Conservation (phyloP, 768 basidiomycete species). For the Omphalotus guepiniiformis region DNA sequence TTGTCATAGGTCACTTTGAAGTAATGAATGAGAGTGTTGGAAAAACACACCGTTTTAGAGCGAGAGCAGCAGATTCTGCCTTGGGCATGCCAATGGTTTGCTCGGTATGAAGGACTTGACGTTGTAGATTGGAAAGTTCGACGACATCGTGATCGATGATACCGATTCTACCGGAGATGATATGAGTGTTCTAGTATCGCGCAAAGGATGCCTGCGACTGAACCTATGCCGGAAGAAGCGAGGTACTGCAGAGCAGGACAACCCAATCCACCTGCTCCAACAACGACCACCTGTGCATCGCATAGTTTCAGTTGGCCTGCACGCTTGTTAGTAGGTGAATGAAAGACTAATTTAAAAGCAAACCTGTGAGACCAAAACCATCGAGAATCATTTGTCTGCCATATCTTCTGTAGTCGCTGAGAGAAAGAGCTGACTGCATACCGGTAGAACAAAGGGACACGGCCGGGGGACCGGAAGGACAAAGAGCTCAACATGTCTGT, state of each 20-base stretch:
- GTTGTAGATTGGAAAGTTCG: constrained; percentile 84
- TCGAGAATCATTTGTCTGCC: constrained; percentile 96
- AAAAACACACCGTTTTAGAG: constrained; percentile 55
- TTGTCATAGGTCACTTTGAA: not conserved
- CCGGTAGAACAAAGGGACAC: too few relatives aligned
- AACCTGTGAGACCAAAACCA: constrained; percentile 82
- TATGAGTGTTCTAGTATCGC: constrained; percentile 6
- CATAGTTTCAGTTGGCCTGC: constrained; percentile 83
- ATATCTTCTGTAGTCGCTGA: constrained; percentile 84
- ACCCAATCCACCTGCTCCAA: constrained; percentile 94
- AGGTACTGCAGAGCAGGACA: constrained; percentile 96
- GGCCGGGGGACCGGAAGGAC: too few relatives aligned
- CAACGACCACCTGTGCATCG: constrained; percentile 71
- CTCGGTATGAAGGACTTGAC: constrained; percentile 86
- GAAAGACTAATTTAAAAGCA: constrained; percentile 7
- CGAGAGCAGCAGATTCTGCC: constrained; percentile 72
- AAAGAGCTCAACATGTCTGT: not conserved
- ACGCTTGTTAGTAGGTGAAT: constrained; percentile 1
- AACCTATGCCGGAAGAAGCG: constrained; percentile 88
- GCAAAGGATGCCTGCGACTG: constrained; percentile 19
- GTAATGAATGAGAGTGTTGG: constrained; percentile 6
- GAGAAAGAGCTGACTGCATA: constrained; percentile 22
- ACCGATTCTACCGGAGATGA: constrained; percentile 65
- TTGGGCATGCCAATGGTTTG: constrained; percentile 76
- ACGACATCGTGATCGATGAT: constrained; percentile 89